Evolutionary conservation across 768 basidiomycete genomes (phyloP).

Genomic region (Psilocybe azurescens): DNA sequence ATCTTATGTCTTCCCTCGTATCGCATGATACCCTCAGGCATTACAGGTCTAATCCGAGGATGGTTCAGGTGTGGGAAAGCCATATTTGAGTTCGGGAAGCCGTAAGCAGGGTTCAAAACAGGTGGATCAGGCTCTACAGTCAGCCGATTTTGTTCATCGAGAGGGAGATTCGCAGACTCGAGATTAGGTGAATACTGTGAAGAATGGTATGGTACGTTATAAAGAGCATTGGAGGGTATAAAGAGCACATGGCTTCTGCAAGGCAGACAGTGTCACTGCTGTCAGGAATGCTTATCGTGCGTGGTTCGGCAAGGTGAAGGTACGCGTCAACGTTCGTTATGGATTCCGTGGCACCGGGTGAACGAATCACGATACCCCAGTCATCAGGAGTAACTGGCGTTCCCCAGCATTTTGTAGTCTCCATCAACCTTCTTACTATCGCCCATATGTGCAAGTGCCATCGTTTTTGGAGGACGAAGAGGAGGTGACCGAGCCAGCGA

Average conservation of each 20-base stretch:
- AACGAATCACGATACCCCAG: background rate
- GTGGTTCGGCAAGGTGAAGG: too few relatives aligned
- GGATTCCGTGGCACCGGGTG: background rate
- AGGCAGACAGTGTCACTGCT: too few relatives aligned
- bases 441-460: background rate
- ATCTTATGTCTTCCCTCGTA: conserved; percentile 4
- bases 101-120: background rate
- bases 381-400: background rate
- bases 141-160: too few relatives aligned
- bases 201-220: too few relatives aligned
- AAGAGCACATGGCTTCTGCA: too few relatives aligned
- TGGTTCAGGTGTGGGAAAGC: background rate
- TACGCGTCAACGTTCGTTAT: background rate
- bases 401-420: background rate
- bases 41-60: conserved; percentile 13
- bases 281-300: too few relatives aligned
- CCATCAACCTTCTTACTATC: background rate
- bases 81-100: background rate
- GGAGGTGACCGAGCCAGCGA: background rate
- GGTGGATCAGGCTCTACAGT: background rate
- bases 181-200: too few relatives aligned
- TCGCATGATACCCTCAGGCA: conserved; percentile 11
- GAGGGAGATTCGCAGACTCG: too few relatives aligned
- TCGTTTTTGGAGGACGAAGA: background rate
- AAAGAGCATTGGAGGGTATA: too few relatives aligned